phyloP scores from a whole-genome alignment of 2,329 filamentous ascomycete species.

The Hypoxylon sp. region DNA sequence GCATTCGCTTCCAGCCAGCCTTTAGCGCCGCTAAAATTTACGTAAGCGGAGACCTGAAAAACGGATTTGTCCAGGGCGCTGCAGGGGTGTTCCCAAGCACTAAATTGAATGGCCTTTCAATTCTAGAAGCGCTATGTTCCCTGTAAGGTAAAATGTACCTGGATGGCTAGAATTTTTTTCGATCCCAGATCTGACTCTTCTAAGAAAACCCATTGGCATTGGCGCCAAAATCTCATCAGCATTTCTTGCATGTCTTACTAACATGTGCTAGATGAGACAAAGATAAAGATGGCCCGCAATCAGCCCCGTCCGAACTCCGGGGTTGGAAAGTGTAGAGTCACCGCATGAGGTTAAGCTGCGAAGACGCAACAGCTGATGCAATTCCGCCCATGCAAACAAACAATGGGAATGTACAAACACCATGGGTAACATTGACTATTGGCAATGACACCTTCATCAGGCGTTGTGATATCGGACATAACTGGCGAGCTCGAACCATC shows the following conservation, averaged over 20 bases:
- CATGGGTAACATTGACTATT: neutral
- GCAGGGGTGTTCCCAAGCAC: slow-evolving; percentile 11
- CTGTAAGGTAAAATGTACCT: slow-evolving; percentile 11
- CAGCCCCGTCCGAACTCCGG: slow-evolving; percentile 27
- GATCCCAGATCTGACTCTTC: slow-evolving; percentile 7
- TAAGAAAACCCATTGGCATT: neutral
- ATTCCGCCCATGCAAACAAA: slow-evolving; percentile 23
- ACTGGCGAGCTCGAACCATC: slow-evolving; percentile 30
- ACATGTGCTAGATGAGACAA: slow-evolving; percentile 9
- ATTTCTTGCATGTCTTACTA: slow-evolving; percentile 19
- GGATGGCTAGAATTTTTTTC: neutral
- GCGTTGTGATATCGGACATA: slow-evolving; percentile 26
- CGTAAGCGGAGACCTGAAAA: slow-evolving; percentile 32
- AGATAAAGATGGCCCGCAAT: slow-evolving; percentile 17
- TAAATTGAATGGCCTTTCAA: slow-evolving; percentile 16
- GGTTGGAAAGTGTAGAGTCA: slow-evolving; percentile 1
- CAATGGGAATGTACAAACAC: slow-evolving; percentile 12
- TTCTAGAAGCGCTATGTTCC: slow-evolving; percentile 19
- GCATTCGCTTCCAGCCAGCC: neutral
- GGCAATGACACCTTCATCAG: slow-evolving; percentile 36
- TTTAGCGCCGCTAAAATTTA: slow-evolving; percentile 27
- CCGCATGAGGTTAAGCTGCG: slow-evolving; percentile 25
- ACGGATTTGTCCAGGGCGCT: neutral
- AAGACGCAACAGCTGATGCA: slow-evolving; percentile 26
- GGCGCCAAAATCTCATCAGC: neutral